Base-by-base conservation (phyloP, 345 rosid genomes). In the Corchorus olitorius region DNA sequence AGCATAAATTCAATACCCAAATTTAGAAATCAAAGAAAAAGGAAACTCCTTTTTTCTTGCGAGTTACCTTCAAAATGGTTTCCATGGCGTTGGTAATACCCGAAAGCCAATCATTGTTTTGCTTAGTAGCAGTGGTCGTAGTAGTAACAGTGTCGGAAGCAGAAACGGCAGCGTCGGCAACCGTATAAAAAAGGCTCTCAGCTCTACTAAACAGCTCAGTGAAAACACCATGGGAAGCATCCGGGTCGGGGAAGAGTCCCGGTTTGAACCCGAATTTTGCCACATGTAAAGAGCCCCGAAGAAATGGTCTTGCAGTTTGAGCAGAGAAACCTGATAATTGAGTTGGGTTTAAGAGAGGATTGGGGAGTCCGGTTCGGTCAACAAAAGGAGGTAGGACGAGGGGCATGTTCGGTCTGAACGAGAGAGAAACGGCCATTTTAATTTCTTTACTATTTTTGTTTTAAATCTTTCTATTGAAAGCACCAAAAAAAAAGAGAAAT, bases 111-210 rank as follows among this genome's bases (percentile, higher is more conserved):
- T 95, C 98, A 70, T 62, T 83, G 75, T 73, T 89, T 89, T 92
- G 96, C 22, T 81, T 86, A 20, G 89, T 77, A 8, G 85, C 58
- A 19, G 89, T 72, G 5, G 85, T 68, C 6, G 72, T 43, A n/a
- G 78, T 76, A 67, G 85, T 33, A 34, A 90, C 62, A 3, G 84
- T 65, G 3, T 88, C 86, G 8, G 94, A 84, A 76, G 89, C 86
- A 34, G 98, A 88, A 67, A 95, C 90, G 33, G 94, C 89, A 15
- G 99, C 94, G 78, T 95, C 98, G 3, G 98, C 97, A 82, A 95
- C 79, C 4, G 92, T 92, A 78, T 88, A 88, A 34, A 93, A 79
- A 45, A 91, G 60, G 48, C 71, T 80, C 82, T 93, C 94, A 1
- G 87, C 91, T 53, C 81, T 74, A n/a, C 72, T 68, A 69, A 88